Evolutionary conservation across 257 asterid genomes (phyloP), one percentile per base, ranked within the genome.

Genomic region (Solanum bulbocastanum): DNA sequence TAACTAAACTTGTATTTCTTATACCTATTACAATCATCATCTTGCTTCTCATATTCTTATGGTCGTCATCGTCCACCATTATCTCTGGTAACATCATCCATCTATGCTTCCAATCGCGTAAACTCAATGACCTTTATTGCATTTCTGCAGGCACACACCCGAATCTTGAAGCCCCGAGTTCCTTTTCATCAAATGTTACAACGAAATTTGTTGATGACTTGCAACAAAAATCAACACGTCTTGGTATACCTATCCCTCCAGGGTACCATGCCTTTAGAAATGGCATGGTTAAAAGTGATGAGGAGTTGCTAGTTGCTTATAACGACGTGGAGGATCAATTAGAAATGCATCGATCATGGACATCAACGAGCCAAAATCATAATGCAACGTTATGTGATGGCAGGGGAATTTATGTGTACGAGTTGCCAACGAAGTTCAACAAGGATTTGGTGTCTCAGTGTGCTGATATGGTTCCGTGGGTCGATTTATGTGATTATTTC

Each of bases 371-470:
- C 68, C 85, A 81, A 3, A 82, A 49, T n/a, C 40, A 49, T 49
- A 74, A 74, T 3, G 83, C 20, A 10, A 32, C 42, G 6, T 30
- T 15, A 27, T 82, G 85, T 82, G 8, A 46, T 49, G 69, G 2
- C 22, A 87, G 92, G 86, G 95, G 95, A 86, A 39, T 94, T 12
- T 94, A 92, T 11, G 93, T 95, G 14, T 94, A 93, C 65, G 96
- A 95, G 9, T 90, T 95, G 27, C 98, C 98, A 11, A 35, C 94
- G 0, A 93, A 92, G 90, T 95, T 94, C 92, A 94, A 95, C 92
- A 92, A 91, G 83, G 98, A 93, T 49, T 89, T 95, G 89, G 37
- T 88, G 35, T 83, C 88, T 39, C 94, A 92, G 33, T 95, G 98
- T 52, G 62, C 46, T 60, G 92, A 89, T 82, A 93, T 95, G 95